Evolutionary conservation across 495 filamentous ascomycete species (phyloP).

Genomic region (Penicillium odoratum): DNA sequence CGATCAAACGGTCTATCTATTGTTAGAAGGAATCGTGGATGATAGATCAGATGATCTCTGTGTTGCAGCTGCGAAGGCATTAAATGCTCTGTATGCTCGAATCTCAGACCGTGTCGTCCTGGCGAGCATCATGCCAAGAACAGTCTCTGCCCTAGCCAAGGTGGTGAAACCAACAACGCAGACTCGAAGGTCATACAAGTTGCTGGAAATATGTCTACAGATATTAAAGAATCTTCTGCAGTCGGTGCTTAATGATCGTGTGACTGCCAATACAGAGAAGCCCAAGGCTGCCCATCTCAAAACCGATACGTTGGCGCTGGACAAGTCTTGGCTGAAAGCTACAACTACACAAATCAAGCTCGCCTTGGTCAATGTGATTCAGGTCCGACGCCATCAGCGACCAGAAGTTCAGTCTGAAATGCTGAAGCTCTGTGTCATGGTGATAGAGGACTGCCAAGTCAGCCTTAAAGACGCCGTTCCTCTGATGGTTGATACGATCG

Average conservation of each 20-base stretch:
- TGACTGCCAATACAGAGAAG: constrained; percentile 15
- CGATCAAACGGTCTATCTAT: constrained; percentile 76
- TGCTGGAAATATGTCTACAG: constrained; percentile 62
- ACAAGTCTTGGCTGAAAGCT: constrained; percentile 74
- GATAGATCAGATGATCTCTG: constrained; percentile 62
- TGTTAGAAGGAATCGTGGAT: constrained; percentile 69
- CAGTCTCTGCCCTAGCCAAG: constrained; percentile 78
- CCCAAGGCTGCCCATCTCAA: constrained; percentile 27
- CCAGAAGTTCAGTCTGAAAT: constrained; percentile 69
- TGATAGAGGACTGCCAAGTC: constrained; percentile 75
- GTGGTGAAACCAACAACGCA: constrained; percentile 67
- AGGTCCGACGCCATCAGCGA: constrained; percentile 72
- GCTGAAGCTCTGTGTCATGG: constrained; percentile 63
- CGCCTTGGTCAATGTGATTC: constrained; percentile 75
- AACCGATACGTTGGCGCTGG: constrained; percentile 38
- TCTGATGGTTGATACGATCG: constrained; percentile 77
- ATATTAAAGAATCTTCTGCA: constrained; percentile 60
- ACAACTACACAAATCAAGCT: constrained; percentile 82
- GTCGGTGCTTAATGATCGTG: constrained; percentile 64
- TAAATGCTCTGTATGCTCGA: constrained; percentile 61
- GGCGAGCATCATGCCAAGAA: constrained; percentile 83
- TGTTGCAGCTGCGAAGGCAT: constrained; percentile 61
- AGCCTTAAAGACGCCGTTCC: constrained; percentile 67
- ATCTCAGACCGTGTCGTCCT: constrained; percentile 70
- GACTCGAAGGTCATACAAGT: constrained; percentile 60